Percentiles rank a stretch among this genome's conserved stretches.
Evolutionary conservation across 768 basidiomycete genomes (phyloP).

Genomic region (Termitomyces heimii): DNA sequence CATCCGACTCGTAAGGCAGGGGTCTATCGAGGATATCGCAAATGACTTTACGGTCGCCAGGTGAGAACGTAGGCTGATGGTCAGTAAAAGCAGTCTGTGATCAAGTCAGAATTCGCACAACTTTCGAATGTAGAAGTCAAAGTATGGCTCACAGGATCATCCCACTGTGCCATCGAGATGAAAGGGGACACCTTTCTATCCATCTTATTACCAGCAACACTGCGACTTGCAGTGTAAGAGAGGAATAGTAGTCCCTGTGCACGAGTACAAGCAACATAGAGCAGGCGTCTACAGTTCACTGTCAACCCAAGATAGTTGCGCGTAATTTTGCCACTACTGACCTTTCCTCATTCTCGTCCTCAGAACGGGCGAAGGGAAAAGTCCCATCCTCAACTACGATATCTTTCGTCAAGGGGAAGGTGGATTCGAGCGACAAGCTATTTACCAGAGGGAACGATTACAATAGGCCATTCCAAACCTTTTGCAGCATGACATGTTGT

Average conservation of each 20-base stretch:
- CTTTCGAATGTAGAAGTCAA: background rate
- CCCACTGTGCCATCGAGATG: conserved; percentile 35
- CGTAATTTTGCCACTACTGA: conserved; percentile 19
- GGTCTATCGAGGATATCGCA: conserved; percentile 48
- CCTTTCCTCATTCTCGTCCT: conserved; percentile 82
- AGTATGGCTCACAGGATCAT: conserved; percentile 34
- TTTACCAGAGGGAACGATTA: conserved; percentile 68
- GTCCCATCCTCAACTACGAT: conserved; percentile 63
- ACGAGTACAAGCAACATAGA: conserved; percentile 88
- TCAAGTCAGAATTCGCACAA: background rate
- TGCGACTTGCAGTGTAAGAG: conserved; percentile 2
- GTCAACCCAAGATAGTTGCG: background rate
- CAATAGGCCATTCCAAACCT: conserved; percentile 89
- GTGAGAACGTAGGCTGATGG: conserved; percentile 34
- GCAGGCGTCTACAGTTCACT: conserved; percentile 49
- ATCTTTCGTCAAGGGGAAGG: conserved; percentile 2
- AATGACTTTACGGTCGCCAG: conserved; percentile 39
- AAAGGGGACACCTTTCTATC: conserved; percentile 53
- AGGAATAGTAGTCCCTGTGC: conserved; percentile 51
- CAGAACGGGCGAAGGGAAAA: conserved; percentile 70
- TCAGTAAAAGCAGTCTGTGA: conserved; percentile 38
- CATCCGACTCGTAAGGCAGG: conserved; percentile 36
- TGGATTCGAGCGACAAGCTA: background rate
- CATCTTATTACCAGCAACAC: conserved; percentile 28
- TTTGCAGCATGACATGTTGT: conserved; percentile 89